Percentiles rank a stretch among this genome's conserved stretches.
Conservation (phyloP, 768 basidiomycete genomes). For the Lactarius vividus region DNA sequence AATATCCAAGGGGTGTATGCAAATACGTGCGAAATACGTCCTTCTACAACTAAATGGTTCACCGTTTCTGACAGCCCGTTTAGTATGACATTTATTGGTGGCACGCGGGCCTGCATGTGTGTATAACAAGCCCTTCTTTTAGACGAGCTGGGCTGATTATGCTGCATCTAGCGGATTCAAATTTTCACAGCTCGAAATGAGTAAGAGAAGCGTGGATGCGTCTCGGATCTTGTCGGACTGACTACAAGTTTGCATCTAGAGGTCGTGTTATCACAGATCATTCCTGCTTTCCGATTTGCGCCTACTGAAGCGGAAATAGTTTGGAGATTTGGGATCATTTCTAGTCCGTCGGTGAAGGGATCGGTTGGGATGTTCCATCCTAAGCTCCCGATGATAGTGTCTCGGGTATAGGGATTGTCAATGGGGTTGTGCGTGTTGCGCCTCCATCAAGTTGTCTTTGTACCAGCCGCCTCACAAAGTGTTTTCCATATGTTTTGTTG, state of each 20-base stretch:
- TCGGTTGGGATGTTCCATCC: background rate
- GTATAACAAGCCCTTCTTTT: background rate
- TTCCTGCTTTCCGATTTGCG: background rate
- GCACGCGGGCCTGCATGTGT: no score
- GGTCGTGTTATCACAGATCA: background rate
- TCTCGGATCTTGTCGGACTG: background rate
- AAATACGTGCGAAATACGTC: slow-evolving; percentile 27
- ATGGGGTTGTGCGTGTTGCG: background rate
- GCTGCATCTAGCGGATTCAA: background rate
- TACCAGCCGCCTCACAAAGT: no score
- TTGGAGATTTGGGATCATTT: background rate
- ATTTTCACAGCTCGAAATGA: background rate
- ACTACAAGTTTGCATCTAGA: background rate
- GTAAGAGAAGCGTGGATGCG: background rate
- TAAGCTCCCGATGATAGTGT: background rate
- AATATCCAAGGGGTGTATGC: slow-evolving; percentile 38
- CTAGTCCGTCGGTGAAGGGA: background rate
- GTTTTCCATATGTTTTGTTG: no score
- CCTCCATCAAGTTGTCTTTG: no score
- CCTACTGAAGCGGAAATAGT: background rate
- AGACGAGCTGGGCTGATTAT: background rate
- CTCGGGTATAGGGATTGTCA: background rate
- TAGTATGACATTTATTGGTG: no score
- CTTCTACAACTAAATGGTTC: no score
- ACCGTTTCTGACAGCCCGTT: no score